Percentiles rank a stretch among this genome's conserved stretches.
phyloP scores from a whole-genome alignment of 305 asterid species.

The Fraxinus albicans region DNA sequence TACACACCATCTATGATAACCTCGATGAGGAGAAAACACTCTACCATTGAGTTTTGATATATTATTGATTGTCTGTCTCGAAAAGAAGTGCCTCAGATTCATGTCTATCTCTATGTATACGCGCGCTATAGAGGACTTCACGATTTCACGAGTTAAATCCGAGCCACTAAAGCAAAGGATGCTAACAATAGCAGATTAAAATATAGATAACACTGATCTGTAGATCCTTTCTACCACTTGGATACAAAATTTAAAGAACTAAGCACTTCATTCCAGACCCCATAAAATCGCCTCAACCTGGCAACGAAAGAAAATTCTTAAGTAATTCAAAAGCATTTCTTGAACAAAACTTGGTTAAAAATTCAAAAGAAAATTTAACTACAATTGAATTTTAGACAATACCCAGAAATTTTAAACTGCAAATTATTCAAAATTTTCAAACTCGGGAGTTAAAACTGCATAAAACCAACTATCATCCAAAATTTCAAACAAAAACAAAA shows the following conservation, averaged over 20 bases:
- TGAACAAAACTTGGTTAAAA: not conserved
- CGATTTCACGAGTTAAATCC: not conserved
- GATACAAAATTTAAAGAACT: not conserved
- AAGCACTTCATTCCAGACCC: not conserved
- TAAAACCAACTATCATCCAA: too few relatives aligned
- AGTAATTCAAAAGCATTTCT: not conserved
- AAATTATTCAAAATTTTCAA: too few relatives aligned
- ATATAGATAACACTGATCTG: slow-evolving; percentile 3
- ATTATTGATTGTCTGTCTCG: slow-evolving; percentile 28
- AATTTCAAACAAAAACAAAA: too few relatives aligned
- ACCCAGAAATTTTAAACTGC: too few relatives aligned
- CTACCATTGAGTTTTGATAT: slow-evolving; percentile 37
- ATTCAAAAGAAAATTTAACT: not conserved
- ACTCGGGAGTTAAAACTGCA: too few relatives aligned
- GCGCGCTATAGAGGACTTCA: not conserved
- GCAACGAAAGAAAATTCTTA: not conserved
- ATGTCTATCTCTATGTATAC: slow-evolving; percentile 25
- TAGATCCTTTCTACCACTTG: not conserved
- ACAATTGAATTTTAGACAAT: too few relatives aligned
- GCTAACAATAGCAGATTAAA: not conserved
- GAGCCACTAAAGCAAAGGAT: slow-evolving; percentile 7
- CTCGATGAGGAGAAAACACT: slow-evolving; percentile 25
- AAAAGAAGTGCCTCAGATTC: slow-evolving; percentile 51
- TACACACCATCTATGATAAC: slow-evolving; percentile 29
- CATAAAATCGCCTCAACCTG: not conserved